Percentiles rank a stretch among this genome's conserved stretches.
Evolutionary conservation across 78 protist genomes (phyloP).

Genomic region (Blattamonas nauphoetae): DNA sequence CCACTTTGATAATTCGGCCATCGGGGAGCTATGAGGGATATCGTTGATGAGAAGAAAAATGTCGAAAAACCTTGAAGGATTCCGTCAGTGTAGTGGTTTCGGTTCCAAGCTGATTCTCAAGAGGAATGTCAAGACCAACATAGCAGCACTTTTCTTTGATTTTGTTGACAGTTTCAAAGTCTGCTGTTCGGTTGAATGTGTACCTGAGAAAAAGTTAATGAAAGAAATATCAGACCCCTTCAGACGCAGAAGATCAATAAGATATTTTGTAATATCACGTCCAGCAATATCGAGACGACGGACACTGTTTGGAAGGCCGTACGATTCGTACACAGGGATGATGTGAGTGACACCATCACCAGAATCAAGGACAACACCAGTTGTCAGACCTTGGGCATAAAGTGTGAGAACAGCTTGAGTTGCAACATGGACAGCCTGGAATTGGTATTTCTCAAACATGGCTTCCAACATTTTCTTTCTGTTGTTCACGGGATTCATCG

Average conservation of each 20-base stretch:
- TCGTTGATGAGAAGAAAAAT: slow-evolving; percentile 72
- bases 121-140: slow-evolving; percentile 75
- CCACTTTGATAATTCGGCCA: slow-evolving; percentile 2
- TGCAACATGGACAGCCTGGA: slow-evolving; percentile 62
- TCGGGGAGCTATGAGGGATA: slow-evolving; percentile 77
- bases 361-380: slow-evolving; percentile 80
- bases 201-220: slow-evolving; percentile 34
- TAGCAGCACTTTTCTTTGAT: slow-evolving; percentile 77
- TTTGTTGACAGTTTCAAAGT: slow-evolving; percentile 50
- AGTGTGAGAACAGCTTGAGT: slow-evolving; percentile 57
- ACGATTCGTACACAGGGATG: slow-evolving; percentile 81
- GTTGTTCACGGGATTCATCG: slow-evolving; percentile 60
- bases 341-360: slow-evolving; percentile 81
- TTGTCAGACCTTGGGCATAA: slow-evolving; percentile 45
- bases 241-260: slow-evolving; percentile 23
- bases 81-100: slow-evolving; percentile 90
- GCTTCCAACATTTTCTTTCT: slow-evolving; percentile 62
- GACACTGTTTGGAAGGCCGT: slow-evolving; percentile 54
- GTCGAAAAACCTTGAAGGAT: slow-evolving; percentile 49
- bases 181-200: slow-evolving; percentile 55
- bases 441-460: slow-evolving; percentile 70
- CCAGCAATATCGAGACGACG: slow-evolving; percentile 61
- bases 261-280: slow-evolving; percentile 27
- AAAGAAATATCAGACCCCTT: neutral
- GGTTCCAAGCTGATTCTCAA: slow-evolving; percentile 70